phyloP scores from a whole-genome alignment of 2,329 filamentous ascomycete species.

The Fragosphaeria purpurea region DNA sequence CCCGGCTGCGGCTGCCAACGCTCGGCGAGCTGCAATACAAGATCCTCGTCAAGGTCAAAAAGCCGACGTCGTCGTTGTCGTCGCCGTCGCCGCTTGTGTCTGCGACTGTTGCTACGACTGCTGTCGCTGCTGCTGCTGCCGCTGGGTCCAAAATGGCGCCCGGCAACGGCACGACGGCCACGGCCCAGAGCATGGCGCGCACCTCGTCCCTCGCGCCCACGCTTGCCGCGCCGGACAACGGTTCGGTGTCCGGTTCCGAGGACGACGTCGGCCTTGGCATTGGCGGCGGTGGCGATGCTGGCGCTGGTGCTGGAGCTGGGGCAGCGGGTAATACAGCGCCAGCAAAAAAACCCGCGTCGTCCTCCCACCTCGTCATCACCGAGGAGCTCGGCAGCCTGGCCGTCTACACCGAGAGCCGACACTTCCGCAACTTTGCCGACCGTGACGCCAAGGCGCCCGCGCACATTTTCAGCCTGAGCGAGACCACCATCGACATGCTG shows the following conservation, averaged over 20 bases:
- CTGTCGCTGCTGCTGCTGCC: not conserved
- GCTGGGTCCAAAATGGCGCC: not conserved
- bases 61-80: slow-evolving; percentile 22
- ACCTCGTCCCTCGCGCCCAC: slow-evolving; percentile 20
- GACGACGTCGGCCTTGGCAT: slow-evolving; percentile 25
- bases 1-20: slow-evolving; percentile 50
- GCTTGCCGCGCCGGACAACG: slow-evolving; percentile 20
- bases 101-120: too few species aligned
- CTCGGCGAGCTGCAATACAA: slow-evolving; percentile 65
- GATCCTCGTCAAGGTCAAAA: slow-evolving; percentile 77
- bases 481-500: slow-evolving; percentile 58
- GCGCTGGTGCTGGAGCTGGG: slow-evolving; percentile 18
- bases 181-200: slow-evolving; percentile 18
- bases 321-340: too few species aligned
- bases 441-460: slow-evolving; percentile 48
- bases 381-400: slow-evolving; percentile 63
- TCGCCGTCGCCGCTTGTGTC: too few species aligned
- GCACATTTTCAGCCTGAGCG: slow-evolving; percentile 81
- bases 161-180: slow-evolving; percentile 16
- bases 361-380: slow-evolving; percentile 41
- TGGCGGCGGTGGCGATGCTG: not conserved
- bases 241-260: slow-evolving; percentile 27
- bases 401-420: slow-evolving; percentile 78
- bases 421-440: slow-evolving; percentile 63
- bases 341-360: slow-evolving; percentile 14